Conservation (phyloP, 305 asterid genomes). For the Stenogyne calaminthoides region DNA sequence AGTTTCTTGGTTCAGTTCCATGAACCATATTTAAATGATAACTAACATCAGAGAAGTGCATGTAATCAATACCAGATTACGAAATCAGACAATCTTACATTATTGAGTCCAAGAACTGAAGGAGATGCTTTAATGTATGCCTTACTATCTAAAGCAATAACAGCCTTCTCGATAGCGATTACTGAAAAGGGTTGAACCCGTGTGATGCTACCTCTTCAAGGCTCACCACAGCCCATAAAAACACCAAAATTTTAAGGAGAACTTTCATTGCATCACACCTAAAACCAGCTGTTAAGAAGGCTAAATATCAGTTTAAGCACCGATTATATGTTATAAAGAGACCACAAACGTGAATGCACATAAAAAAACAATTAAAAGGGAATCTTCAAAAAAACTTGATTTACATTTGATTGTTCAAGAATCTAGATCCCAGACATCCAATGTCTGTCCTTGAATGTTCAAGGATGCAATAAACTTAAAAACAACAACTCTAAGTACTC, state of each 20-base stretch:
- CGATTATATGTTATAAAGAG: neutral
- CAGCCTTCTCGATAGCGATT: slow-evolving; percentile 59
- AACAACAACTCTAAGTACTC: neutral
- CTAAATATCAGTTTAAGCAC: neutral
- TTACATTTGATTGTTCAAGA: neutral
- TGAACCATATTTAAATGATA: too few species aligned
- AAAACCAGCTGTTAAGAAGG: slow-evolving; percentile 28
- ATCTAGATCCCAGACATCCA: slow-evolving; percentile 2
- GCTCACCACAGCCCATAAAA: slow-evolving; percentile 51
- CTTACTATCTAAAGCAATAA: slow-evolving; percentile 49
- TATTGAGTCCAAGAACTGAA: slow-evolving; percentile 63
- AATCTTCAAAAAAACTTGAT: neutral
- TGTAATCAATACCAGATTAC: neutral
- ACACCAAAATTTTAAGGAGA: slow-evolving; percentile 38
- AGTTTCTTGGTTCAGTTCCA: neutral
- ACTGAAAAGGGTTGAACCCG: slow-evolving; percentile 72
- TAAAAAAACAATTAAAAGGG: neutral
- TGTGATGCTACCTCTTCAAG: slow-evolving; percentile 57
- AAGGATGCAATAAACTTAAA: neutral
- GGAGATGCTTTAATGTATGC: slow-evolving; percentile 76
- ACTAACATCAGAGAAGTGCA: neutral
- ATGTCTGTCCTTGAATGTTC: neutral
- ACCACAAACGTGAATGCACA: neutral
- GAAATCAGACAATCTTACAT: slow-evolving; percentile 35
- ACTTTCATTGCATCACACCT: slow-evolving; percentile 44